Evolutionary conservation across 176 grass and related monocot genomes (phyloP).

Genomic region (Carex parvula): DNA sequence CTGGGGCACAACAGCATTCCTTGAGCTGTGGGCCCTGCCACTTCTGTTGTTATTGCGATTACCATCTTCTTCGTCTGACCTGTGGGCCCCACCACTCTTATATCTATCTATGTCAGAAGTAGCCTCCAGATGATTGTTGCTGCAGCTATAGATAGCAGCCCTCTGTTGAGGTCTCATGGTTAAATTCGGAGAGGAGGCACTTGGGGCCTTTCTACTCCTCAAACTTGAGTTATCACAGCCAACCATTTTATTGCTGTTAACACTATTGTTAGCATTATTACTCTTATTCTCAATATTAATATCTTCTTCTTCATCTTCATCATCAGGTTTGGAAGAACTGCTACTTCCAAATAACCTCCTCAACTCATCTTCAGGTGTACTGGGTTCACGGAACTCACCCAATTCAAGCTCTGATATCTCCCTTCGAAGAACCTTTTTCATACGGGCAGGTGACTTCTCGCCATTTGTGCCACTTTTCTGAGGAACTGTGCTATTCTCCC

Average conservation of each 20-base stretch:
- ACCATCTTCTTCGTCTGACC: constrained; percentile 9
- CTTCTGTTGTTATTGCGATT: neutral
- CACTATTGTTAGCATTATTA: constrained; percentile 22
- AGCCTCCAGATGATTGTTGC: constrained; percentile 37
- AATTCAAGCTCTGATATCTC: constrained; percentile 91
- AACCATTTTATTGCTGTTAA: constrained; percentile 7
- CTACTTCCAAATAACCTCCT: constrained; percentile 81
- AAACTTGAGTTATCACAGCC: constrained; percentile 10
- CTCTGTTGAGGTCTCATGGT: constrained; percentile 37
- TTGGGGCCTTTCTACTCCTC: neutral
- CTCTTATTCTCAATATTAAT: constrained; percentile 24
- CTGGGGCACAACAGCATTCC: neutral
- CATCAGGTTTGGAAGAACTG: constrained; percentile 65
- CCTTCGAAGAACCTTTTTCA: constrained; percentile 55
- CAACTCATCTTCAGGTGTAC: constrained; percentile 45
- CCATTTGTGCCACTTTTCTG: constrained; percentile 23
- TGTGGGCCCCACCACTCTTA: neutral
- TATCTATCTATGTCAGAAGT: neutral
- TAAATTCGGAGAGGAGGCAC: constrained; percentile 4
- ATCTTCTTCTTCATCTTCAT: constrained; percentile 32
- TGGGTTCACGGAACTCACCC: constrained; percentile 73
- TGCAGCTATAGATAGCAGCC: constrained; percentile 45
- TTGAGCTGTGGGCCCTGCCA: neutral
- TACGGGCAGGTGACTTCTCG: constrained; percentile 43
- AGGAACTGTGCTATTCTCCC: constrained; percentile 15